These are phyloP conservation scores for Stagonosporopsis tanaceti DNA, from an alignment of 2,329 filamentous ascomycete species.

Conservation along the genomic window DNA sequence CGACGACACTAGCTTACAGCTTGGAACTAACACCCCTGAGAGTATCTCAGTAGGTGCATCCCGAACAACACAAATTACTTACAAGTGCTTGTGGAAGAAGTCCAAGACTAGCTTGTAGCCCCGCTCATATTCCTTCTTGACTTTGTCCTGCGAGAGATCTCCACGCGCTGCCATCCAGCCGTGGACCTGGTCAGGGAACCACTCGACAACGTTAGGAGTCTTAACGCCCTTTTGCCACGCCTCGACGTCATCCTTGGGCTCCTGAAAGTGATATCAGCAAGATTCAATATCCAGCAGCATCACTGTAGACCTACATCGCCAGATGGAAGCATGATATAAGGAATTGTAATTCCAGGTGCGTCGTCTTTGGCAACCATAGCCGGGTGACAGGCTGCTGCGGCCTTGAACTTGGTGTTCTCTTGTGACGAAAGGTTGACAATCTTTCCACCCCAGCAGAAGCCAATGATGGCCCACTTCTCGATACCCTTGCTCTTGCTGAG, in stretches of 20 bases:
- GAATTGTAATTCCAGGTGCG: slow-evolving; percentile 63
- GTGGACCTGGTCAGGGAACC: slow-evolving; percentile 58
- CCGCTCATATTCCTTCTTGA: slow-evolving; percentile 60
- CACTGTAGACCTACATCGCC: slow-evolving; percentile 51
- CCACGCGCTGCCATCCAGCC: slow-evolving; percentile 56
- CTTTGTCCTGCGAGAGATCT: slow-evolving; percentile 57
- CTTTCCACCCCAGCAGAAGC: slow-evolving; percentile 68
- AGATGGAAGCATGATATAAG: slow-evolving; percentile 64
- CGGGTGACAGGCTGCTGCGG: slow-evolving; percentile 64
- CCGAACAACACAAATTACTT: slow-evolving; percentile 39
- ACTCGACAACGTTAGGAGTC: slow-evolving; percentile 57
- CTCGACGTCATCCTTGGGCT: slow-evolving; percentile 61
- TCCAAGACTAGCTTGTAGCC: slow-evolving; percentile 59
- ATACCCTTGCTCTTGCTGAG: slow-evolving; percentile 59
- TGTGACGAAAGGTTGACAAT: slow-evolving; percentile 64
- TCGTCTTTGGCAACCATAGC: slow-evolving; percentile 68
- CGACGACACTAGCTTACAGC: slow-evolving; percentile 13
- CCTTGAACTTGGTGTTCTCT: slow-evolving; percentile 63
- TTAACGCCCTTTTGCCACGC: slow-evolving; percentile 59
- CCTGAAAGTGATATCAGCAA: slow-evolving; percentile 31
- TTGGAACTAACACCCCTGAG: slow-evolving; percentile 30
- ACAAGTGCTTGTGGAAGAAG: slow-evolving; percentile 63
- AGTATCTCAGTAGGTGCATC: slow-evolving; percentile 23
- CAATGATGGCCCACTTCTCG: slow-evolving; percentile 66
- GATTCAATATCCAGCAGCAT: not conserved